Conservation (phyloP, 2,329 filamentous ascomycete genomes). For the Nemania diffusa region DNA sequence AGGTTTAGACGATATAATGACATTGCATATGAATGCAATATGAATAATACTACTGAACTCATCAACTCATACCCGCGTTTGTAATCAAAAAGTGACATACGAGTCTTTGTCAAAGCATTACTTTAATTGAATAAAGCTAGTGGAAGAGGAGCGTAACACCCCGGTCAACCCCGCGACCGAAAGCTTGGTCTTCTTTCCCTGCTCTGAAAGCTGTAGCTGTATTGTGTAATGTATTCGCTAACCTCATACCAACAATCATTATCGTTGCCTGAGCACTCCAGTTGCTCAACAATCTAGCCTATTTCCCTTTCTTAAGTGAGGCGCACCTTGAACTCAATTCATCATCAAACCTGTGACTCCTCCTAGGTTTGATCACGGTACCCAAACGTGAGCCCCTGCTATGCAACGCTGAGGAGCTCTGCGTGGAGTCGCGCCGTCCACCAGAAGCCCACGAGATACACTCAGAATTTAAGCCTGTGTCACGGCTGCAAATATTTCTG, state of each 20-base stretch:
- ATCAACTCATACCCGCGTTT: not conserved
- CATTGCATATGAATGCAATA: conserved; percentile 16
- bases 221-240: too few relatives aligned
- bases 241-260: too few relatives aligned
- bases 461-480: not conserved
- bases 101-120: not conserved
- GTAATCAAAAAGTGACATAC: not conserved
- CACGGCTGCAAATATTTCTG: conserved; percentile 29
- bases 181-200: too few relatives aligned
- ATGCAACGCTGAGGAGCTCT: not conserved
- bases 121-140: too few relatives aligned
- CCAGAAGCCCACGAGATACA: not conserved
- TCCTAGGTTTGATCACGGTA: not conserved
- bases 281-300: not conserved
- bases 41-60: conserved; percentile 24
- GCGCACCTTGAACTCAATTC: not conserved
- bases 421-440: not conserved
- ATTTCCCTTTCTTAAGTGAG: not conserved
- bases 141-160: too few relatives aligned
- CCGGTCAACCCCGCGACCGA: too few relatives aligned
- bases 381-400: not conserved
- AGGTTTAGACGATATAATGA: conserved; percentile 1
- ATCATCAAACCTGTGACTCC: not conserved
- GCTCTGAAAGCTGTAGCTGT: too few relatives aligned
- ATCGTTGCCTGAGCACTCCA: not conserved